Evolutionary conservation across 176 grass and related monocot genomes (phyloP), one percentile per base, ranked within the genome.

Genomic region (Avena eriantha): DNA sequence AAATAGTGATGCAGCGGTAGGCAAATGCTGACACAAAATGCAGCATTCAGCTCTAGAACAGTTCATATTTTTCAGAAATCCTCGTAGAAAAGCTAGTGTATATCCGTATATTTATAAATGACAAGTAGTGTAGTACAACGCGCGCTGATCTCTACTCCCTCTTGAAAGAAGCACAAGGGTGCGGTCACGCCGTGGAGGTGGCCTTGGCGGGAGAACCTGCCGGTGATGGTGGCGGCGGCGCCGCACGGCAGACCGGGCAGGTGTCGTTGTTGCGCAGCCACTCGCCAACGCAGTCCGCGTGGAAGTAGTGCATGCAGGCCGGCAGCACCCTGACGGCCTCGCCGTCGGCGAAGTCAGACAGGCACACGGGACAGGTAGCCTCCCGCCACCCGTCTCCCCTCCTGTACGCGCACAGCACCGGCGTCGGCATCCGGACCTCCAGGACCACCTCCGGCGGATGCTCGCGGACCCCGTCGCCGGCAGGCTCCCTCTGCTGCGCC

Each of bases 281-380:
- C 57, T 79, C 39, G 29, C 79, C 75, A 8, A 87, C 61, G 75
- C 89, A 90, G 11, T 73, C 46, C 1, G 80, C 45, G 8, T 91
- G 89, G 80, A 87, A 87, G 55, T 71, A 80, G 57, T 91, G 85
- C 75, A 58, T 49, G 80, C 85, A 91, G 33, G 3, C 47, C 14
- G 74, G 80, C 45, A 84, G 80, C 75, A 84, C 56, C 56, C 56
- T 48, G 23, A 84, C 1, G 19, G 0, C 4, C 39, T 84, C 80
- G 43, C 75, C 85, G 34, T 87, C 84, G 41, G 21, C 74, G 3
- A 91, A 66, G 9, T 73, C 85, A 0, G 75, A 79, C 54, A 90
- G 57, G 85, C 89, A 90, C 22, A 84, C 89, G 0, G 67, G 4
- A 23, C 89, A 91, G 1, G 68, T 24, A 0, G 46, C 4, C 58